Base-by-base conservation (phyloP, 129 eudicot genomes). In the Mikania micrantha region DNA sequence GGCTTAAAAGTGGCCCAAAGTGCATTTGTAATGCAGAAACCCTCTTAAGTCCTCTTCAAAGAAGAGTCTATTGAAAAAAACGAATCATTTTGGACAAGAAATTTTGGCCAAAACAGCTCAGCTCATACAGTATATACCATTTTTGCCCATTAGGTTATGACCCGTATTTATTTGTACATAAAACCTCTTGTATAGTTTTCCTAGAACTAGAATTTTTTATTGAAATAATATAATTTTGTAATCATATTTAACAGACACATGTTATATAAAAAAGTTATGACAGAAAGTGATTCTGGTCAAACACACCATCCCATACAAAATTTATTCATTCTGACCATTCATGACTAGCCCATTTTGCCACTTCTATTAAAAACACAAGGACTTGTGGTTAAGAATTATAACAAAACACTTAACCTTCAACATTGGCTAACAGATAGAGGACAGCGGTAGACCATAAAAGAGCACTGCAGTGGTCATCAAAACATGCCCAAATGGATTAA, bases 391-490 rank as follows among this genome's bases (percentile, higher is more conserved):
- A 32, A 45, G 49, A 32, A 45, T 41, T 10, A 65, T 13, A 47
- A 8, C 17, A 11, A 25, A 32, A 48, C 42, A 61, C 48, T 78
- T 65, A 38, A 88, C 98, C 90, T 36, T 86, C 74, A 20, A 88
- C 96, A 25, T 92, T 86, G 22, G 91, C 71, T 61, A 90, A 88
- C 67, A 88, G 83, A 81, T 73, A 92, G 73, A 86, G 25, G 77
- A 92, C 91, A 19, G 91, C 88, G 32, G 89, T 74, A 56, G 84
- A 35, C 98, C 98, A 92, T 53, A 92, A 60, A 48, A 88, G 17
- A 4, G 96, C 91, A 74, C 98, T 92, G 86, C 72, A 64, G 71
- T 19, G 21, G 63, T 22, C 52, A 45, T 45, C 21, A 45, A 45
- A 45, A 45, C 64, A 45, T 67, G 64, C 29, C 40, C 10, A 50